Evolutionary conservation across 225 moss, liverwort and hornwort genomes (phyloP).

Genomic region (Rhytidiadelphus loreus): DNA sequence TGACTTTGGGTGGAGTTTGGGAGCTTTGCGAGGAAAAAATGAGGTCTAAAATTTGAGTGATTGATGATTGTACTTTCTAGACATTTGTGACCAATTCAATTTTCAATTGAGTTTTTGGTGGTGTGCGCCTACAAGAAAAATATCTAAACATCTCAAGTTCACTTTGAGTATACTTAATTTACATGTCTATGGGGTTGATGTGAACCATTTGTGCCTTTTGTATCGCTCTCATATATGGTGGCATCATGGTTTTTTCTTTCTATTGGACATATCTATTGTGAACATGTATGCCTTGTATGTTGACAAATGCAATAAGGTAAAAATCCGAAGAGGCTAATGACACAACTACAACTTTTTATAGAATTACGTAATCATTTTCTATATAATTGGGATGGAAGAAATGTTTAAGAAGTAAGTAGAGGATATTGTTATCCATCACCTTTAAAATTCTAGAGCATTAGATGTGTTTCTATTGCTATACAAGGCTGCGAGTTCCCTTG

Average conservation of each 20-base stretch:
- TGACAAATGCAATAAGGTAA: background rate
- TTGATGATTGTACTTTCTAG: background rate
- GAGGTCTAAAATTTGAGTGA: background rate
- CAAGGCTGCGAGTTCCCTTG: too few species aligned
- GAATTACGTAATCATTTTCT: too few species aligned
- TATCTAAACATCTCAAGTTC: background rate
- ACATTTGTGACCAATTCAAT: background rate
- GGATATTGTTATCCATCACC: too few species aligned
- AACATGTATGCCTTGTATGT: background rate
- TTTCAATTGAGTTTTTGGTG: rapidly evolving
- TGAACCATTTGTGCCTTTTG: rapidly evolving
- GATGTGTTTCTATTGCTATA: too few species aligned
- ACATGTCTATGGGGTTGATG: background rate
- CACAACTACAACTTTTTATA: too few species aligned
- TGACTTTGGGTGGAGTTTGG: background rate
- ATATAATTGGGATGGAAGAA: too few species aligned
- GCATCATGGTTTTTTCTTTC: background rate
- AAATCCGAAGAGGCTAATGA: too few species aligned
- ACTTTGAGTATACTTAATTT: background rate
- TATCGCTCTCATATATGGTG: background rate
- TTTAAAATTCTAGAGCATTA: too few species aligned
- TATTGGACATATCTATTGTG: rapidly evolving
- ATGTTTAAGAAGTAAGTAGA: too few species aligned
- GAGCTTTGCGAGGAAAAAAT: background rate
- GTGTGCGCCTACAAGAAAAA: background rate